Evolutionary conservation across 2,329 filamentous ascomycete species (phyloP).

Genomic region (Talaromyces marneffei): DNA sequence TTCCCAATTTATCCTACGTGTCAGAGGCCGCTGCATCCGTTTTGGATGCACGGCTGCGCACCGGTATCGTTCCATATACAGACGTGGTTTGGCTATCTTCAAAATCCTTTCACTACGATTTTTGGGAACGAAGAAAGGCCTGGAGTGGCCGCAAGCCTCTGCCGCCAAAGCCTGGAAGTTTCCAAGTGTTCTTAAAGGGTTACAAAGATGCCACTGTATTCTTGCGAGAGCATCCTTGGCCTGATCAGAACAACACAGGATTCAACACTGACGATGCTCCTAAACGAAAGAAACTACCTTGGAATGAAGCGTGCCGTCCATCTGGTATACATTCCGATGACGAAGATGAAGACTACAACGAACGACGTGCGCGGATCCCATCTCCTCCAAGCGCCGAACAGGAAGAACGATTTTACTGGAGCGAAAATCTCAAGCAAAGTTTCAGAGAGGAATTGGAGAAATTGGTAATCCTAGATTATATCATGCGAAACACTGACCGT

Average conservation of each 20-base stretch:
- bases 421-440: conserved; percentile 76
- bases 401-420: conserved; percentile 68
- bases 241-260: conserved; percentile 70
- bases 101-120: conserved; percentile 97
- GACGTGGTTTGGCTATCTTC: conserved; percentile 91
- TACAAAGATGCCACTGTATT: conserved; percentile 97
- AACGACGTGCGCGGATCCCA: conserved; percentile 31
- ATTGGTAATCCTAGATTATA: conserved; percentile 93
- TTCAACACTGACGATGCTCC: conserved; percentile 64
- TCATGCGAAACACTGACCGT: conserved; percentile 97
- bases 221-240: conserved; percentile 91
- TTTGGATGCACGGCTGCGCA: conserved; percentile 81
- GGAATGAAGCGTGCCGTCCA: conserved; percentile 79
- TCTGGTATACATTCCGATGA: conserved; percentile 54
- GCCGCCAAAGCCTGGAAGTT: conserved; percentile 87
- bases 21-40: conserved; percentile 97
- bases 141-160: conserved; percentile 81
- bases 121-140: conserved; percentile 86
- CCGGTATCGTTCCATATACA: conserved; percentile 91
- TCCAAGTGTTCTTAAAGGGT: conserved; percentile 94
- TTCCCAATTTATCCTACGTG: conserved; percentile 95
- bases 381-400: conserved; percentile 43
- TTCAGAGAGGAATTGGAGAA: conserved; percentile 96
- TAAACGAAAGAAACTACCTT: conserved; percentile 62
- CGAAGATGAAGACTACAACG: conserved; percentile 50